These are phyloP conservation scores for Blastobotrys chiropterorum DNA, from an alignment of 805 yeast genomes.

Conservation along the genomic window DNA sequence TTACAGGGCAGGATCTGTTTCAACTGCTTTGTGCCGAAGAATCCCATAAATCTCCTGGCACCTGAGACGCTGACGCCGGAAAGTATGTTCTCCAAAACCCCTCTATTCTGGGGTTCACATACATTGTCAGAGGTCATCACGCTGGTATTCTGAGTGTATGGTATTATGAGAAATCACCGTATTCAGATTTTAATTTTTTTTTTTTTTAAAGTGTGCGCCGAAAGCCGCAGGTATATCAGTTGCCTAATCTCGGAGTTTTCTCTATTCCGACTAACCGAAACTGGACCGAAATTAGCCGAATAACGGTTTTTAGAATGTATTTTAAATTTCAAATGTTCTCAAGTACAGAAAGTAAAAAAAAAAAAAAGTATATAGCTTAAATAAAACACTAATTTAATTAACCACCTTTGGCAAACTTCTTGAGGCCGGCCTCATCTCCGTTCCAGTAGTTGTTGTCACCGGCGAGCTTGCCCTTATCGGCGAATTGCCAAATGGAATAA, in stretches of 20 bases:
- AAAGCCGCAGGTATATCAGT: no score
- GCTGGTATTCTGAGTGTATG: not conserved
- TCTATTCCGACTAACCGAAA: no score
- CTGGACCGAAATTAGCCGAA: no score
- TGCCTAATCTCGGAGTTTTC: no score
- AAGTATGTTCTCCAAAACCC: not conserved
- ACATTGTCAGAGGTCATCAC: not conserved
- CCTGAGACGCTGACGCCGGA: not conserved
- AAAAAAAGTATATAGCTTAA: not conserved
- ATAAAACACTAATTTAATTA: no score
- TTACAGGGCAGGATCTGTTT: not conserved
- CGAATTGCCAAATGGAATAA: not conserved
- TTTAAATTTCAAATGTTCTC: no score
- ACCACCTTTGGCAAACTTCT: constrained; percentile 1
- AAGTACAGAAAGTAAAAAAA: no score
- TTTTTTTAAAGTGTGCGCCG: no score
- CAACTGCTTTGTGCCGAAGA: not conserved
- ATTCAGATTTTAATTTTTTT: no score
- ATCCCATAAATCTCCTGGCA: not conserved
- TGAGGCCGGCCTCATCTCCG: not conserved
- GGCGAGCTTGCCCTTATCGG: not conserved
- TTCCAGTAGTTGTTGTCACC: constrained; percentile 3
- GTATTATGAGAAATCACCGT: no score
- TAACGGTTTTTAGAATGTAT: no score
- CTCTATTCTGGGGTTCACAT: not conserved